Base-by-base conservation (phyloP, 257 asterid species). In the Hygrophila difformis region DNA sequence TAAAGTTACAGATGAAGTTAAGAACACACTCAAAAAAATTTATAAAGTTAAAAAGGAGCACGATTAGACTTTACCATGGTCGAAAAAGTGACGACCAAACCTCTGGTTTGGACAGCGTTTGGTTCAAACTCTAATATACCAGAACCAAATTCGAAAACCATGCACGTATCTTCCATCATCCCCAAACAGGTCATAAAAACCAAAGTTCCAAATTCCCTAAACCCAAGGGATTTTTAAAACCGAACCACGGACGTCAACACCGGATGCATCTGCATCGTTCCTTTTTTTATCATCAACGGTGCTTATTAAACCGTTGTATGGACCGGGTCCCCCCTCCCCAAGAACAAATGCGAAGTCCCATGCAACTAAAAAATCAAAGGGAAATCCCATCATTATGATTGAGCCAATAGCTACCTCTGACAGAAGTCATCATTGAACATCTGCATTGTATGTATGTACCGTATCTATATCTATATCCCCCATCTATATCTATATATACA, bases 361-460 rank as follows among this genome's bases (percentile, higher is more conserved):
- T 9, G 49, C 55, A 56, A 57, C 45, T 55, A 47, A 65, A 56
- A 60, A 59, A 18, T 57, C 50, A 63, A 63, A 51, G 24, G 20
- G 38, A 74, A 66, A 67, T 76, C 88, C 76, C 65, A 72, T 71
- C 82, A 74, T 72, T 79, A 88, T 84, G 84, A 84, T 87, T 78
- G 92, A 63, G 66, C 79, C 92, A 76, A 75, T 78, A 61, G 74
- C 70, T 66, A 62, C 63, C 59, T 62, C 86, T 81, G 95, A 81
- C 94, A 76, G 71, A 65, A 72, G 77, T 70, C 97, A 79, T 84
- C 94, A 88, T 84, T 83, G 72, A 68, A 78, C 87, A 65, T 78
- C 80, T 79, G 75, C 68, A 60, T 52, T 58, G 3, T 26, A 37
- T 22, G 34, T 7, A 18, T 2, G 17, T 26, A 26, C 0, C 8